Percentiles rank a stretch among this genome's conserved stretches.
These are phyloP conservation scores for Nannizziopsis arthrosporioides DNA, from an alignment of 2,329 filamentous ascomycete genomes.

Conservation along the genomic window DNA sequence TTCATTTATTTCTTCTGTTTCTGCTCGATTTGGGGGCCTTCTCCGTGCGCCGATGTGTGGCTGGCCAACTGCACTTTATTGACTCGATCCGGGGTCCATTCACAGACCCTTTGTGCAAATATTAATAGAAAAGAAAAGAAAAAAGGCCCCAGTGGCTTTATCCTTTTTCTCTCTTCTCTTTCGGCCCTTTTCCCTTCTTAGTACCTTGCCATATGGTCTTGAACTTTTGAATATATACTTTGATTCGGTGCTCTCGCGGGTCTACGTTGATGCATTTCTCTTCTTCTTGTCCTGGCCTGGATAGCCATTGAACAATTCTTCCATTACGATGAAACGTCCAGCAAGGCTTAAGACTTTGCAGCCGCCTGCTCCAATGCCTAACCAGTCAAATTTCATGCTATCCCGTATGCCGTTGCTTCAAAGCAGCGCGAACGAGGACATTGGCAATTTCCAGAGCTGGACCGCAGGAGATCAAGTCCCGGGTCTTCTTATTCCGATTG, in stretches of 20 bases:
- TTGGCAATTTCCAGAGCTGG: constrained; percentile 12
- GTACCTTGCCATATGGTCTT: background rate
- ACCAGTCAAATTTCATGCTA: constrained; percentile 13
- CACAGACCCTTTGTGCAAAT: no score
- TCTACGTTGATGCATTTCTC: background rate
- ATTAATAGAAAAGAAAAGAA: no score
- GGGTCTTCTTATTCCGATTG: constrained; percentile 24
- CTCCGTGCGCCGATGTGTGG: no score
- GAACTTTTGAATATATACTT: background rate
- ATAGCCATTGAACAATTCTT: background rate
- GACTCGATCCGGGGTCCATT: no score
- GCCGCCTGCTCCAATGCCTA: background rate
- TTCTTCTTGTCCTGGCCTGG: background rate
- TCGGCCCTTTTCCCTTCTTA: background rate
- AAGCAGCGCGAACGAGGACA: background rate
- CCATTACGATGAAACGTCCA: constrained; percentile 6
- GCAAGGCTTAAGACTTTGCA: constrained; percentile 10
- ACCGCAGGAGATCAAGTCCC: constrained; percentile 24
- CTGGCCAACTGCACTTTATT: no score
- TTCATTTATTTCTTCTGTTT: background rate
- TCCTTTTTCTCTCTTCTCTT: background rate
- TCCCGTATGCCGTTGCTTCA: constrained; percentile 10
- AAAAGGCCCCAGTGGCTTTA: no score
- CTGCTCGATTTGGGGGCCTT: constrained; percentile 2
- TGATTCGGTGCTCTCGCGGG: background rate